Percentiles rank a stretch among this genome's conserved stretches.
Conservation (phyloP, 2,329 filamentous ascomycete species). For the Alternaria atra region DNA sequence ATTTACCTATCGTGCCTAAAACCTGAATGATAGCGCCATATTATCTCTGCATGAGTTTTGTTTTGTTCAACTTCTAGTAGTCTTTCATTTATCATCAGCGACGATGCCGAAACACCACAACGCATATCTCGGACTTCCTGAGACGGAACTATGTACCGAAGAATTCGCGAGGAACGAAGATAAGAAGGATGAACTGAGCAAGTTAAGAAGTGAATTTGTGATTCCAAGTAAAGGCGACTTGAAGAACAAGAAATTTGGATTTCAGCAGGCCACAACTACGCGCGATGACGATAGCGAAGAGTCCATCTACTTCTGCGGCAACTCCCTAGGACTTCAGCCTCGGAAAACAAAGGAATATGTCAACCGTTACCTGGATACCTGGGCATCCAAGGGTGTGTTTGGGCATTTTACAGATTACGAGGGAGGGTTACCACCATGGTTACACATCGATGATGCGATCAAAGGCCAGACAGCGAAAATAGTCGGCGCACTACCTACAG, state of each 20-base stretch:
- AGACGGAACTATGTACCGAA: constrained; percentile 38
- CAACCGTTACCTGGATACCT: constrained; percentile 78
- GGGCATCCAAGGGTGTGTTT: constrained; percentile 83
- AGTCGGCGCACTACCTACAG: constrained; percentile 75
- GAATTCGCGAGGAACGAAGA: constrained; percentile 48
- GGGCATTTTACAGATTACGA: constrained; percentile 79
- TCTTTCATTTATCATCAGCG: constrained; percentile 6
- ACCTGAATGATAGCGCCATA: constrained; percentile 4
- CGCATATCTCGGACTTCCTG: constrained; percentile 31
- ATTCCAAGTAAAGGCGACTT: constrained; percentile 79
- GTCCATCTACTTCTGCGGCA: constrained; percentile 85
- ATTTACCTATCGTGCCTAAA: constrained; percentile 16
- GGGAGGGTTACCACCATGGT: constrained; percentile 75
- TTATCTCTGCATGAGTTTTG: constrained; percentile 1
- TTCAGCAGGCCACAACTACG: constrained; percentile 16
- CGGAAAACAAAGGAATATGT: constrained; percentile 71
- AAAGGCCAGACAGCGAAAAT: constrained; percentile 74
- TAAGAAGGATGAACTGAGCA: constrained; percentile 48
- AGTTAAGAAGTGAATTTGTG: constrained; percentile 72
- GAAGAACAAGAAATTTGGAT: constrained; percentile 64
- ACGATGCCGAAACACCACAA: constrained; percentile 39
- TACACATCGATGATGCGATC: constrained; percentile 80
- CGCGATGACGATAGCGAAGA: constrained; percentile 50
- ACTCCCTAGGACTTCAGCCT: constrained; percentile 87
- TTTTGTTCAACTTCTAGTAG: not conserved